Evolutionary conservation across 2,329 filamentous ascomycete genomes (phyloP).

Genomic region (Monosporascus sp.): DNA sequence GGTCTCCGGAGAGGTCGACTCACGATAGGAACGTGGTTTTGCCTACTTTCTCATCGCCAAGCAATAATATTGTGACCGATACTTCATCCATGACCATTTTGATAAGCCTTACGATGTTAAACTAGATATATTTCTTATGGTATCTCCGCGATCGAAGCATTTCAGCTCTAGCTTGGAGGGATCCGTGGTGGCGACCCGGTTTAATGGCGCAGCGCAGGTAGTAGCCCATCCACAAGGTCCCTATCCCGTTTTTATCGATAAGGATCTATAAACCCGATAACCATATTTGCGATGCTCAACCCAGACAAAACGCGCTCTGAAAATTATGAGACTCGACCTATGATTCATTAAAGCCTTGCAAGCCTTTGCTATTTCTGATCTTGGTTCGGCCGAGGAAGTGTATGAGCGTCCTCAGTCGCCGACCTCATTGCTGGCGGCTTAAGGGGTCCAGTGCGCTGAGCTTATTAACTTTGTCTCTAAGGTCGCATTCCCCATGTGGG

Average conservation of each 20-base stretch:
- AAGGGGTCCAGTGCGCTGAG: background rate
- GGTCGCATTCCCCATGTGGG: conserved; percentile 6
- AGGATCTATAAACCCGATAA: background rate
- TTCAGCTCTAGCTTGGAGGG: no score
- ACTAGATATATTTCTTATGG: background rate
- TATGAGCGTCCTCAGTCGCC: conserved; percentile 18
- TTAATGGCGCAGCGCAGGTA: background rate
- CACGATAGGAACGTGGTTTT: conserved; percentile 60
- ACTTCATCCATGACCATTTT: conserved; percentile 39
- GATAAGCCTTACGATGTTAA: conserved; percentile 1
- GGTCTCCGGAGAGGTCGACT: conserved; percentile 18
- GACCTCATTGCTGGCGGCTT: conserved; percentile 17
- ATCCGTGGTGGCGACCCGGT: background rate
- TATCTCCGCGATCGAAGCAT: background rate
- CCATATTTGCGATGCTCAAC: background rate
- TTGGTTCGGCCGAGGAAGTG: conserved; percentile 4
- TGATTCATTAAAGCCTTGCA: background rate
- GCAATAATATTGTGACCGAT: conserved; percentile 47
- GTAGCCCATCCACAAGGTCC: no score
- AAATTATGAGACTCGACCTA: background rate
- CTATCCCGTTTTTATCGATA: background rate
- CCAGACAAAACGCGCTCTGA: no score
- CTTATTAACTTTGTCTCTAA: background rate
- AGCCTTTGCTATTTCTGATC: background rate
- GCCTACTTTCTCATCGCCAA: conserved; percentile 56